These are phyloP conservation scores for Teratosphaeria gauchensis DNA, from an alignment of 2,329 filamentous ascomycete genomes.

Conservation along the genomic window DNA sequence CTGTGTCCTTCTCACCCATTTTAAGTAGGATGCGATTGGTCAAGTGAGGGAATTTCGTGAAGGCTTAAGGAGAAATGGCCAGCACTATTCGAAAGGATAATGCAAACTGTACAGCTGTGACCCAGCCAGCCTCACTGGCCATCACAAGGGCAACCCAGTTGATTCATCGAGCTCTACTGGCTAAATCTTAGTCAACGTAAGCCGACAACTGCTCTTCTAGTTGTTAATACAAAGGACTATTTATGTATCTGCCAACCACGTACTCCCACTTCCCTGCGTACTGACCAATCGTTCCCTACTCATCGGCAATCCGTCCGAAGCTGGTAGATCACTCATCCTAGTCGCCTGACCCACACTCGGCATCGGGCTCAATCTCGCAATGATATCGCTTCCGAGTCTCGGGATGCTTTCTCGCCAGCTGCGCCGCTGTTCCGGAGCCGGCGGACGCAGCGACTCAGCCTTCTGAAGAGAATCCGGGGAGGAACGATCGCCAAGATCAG, in stretches of 20 bases:
- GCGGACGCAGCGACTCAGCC: neutral
- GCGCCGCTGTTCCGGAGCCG: neutral
- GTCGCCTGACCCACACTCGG: neutral
- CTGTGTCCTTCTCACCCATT: no score
- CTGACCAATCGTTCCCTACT: neutral
- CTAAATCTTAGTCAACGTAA: no score
- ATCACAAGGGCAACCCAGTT: no score
- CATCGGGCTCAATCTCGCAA: neutral
- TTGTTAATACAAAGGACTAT: conserved; percentile 4
- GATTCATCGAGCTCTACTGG: no score
- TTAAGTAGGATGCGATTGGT: no score
- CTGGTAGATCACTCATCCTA: neutral
- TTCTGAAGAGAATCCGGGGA: neutral
- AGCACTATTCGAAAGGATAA: no score
- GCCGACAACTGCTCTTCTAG: no score
- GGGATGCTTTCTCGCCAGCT: neutral
- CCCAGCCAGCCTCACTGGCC: no score
- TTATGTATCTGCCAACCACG: conserved; percentile 10
- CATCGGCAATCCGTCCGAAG: neutral
- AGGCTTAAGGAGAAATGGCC: no score
- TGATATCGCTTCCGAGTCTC: neutral
- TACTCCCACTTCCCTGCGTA: neutral
- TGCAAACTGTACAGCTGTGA: no score
- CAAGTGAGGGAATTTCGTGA: no score
- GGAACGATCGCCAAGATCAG: neutral